Conservation (phyloP, 1,284 basidiomycete genomes). For the Ceratobasidium sp. region DNA sequence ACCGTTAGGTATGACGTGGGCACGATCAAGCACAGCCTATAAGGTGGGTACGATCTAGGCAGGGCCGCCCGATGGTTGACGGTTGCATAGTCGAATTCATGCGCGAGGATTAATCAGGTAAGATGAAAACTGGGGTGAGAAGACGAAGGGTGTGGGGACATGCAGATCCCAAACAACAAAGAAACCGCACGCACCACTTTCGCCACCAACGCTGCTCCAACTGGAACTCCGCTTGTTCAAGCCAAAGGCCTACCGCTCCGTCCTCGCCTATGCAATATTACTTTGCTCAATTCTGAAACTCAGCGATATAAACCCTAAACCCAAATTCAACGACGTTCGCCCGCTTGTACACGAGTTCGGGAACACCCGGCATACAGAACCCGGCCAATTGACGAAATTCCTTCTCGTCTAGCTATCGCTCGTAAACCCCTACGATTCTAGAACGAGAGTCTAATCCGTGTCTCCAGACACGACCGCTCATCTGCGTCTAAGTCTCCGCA, state of each 20-base stretch:
- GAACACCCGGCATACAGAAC: conserved; percentile 12
- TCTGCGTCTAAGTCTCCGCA: not conserved
- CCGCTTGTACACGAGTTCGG: conserved; percentile 4
- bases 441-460: not conserved
- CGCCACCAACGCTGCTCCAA: not conserved
- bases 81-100: not conserved
- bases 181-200: conserved; percentile 4
- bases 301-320: conserved; percentile 35
- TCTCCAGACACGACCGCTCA: not conserved
- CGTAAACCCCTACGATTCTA: conserved; percentile 2
- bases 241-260: not conserved
- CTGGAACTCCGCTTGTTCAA: conserved; percentile 17
- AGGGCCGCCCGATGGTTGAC: not conserved
- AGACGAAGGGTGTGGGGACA: not conserved
- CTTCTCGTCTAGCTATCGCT: not conserved
- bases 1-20: no score
- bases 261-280: not conserved
- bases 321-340: conserved; percentile 18
- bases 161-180: not conserved
- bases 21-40: no score
- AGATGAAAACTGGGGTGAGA: conserved; percentile 16
- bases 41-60: not conserved
- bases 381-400: not conserved
- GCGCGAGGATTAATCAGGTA: conserved; percentile 18
- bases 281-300: conserved; percentile 7